Conservation (phyloP, 1,139 yeast species). For the Pichia sp. region DNA sequence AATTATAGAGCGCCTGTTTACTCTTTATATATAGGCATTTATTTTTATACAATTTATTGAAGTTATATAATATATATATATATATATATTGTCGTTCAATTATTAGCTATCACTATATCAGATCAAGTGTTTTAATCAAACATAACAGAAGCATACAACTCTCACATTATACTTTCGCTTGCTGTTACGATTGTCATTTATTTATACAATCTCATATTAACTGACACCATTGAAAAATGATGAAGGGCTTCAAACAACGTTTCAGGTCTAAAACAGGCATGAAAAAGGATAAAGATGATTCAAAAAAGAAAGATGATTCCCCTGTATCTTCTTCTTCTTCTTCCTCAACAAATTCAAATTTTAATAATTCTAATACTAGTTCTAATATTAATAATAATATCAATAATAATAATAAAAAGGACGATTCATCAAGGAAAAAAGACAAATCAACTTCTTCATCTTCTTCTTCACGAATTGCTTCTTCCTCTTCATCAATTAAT, state of each 20-base stretch:
- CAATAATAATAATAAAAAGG: too few relatives aligned
- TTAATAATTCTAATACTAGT: neutral
- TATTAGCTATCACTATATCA: too few relatives aligned
- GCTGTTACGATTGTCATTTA: too few relatives aligned
- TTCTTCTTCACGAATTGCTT: neutral
- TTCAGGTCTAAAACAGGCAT: conserved; percentile 29
- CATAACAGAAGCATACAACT: too few relatives aligned
- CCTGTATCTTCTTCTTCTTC: neutral
- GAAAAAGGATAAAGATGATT: conserved; percentile 23
- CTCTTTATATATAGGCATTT: too few relatives aligned
- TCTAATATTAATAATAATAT: too few relatives aligned
- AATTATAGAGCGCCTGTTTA: too few relatives aligned
- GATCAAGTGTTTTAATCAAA: too few relatives aligned
- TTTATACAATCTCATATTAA: neutral
- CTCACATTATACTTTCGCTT: too few relatives aligned
- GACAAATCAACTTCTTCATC: neutral
- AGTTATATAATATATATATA: too few relatives aligned
- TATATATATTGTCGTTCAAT: too few relatives aligned
- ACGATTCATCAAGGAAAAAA: conserved; percentile 7
- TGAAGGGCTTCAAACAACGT: conserved; percentile 33
- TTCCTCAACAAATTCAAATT: neutral
- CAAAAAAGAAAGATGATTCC: conserved; percentile 7
- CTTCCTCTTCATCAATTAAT: conserved; percentile 12
- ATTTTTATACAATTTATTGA: too few relatives aligned
- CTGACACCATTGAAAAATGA: conserved; percentile 22